Base-by-base conservation (phyloP, 73 alveolate genomes). In the Vitrella brassicaformis region DNA sequence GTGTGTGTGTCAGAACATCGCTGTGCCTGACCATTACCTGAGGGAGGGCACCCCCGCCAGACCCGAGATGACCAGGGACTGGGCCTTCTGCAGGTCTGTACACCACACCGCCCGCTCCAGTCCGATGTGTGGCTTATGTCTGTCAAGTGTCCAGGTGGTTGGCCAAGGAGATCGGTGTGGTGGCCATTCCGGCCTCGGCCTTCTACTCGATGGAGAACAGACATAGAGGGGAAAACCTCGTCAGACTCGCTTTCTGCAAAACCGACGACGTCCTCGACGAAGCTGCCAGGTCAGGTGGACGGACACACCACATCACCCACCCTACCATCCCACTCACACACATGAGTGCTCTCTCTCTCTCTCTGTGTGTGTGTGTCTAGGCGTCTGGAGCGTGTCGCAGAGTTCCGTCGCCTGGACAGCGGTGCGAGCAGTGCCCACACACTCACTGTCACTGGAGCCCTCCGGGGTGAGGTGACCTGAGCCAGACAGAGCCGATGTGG, bases 251-350 rank as follows among this genome's bases (percentile, higher is more conserved):
- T 22, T 71, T 71, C 47, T 71, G 79, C 30, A 71, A 71, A 25
- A 71, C 79, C 0, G 68, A 31, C 25, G 69, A 29, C 26, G 31
- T 66, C n/a, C 79, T 71, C 0, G 10, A 46, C 10, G 79, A 71
- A 71, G 79, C 79, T 31, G 79, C 71, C 28, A 71, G 26, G 65
- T 46, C 71, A 71, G 30, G 28, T n/a, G 79, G 79, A 30, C 31
- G 67, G 0, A 71, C 22, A 0, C 65, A 30, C 30, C 66, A 31
- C 31, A 71, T 28, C 25, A 4, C 64, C 18, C 26, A 29, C 28
- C 0, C 14, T 4, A 39, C 14, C 4, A 39, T 39, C 14, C 22
- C 14, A 8, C 22, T 39, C 56, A 39, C 22, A 4, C 56, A 39
- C 4, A 39, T 8, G 56, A 39, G 56, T 14, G 4, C 56, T 39